Percentiles rank a stretch among this genome's conserved stretches.
These are phyloP conservation scores for Cladophialophora bantiana DNA, from an alignment of 2,329 filamentous ascomycete genomes.

Conservation along the genomic window DNA sequence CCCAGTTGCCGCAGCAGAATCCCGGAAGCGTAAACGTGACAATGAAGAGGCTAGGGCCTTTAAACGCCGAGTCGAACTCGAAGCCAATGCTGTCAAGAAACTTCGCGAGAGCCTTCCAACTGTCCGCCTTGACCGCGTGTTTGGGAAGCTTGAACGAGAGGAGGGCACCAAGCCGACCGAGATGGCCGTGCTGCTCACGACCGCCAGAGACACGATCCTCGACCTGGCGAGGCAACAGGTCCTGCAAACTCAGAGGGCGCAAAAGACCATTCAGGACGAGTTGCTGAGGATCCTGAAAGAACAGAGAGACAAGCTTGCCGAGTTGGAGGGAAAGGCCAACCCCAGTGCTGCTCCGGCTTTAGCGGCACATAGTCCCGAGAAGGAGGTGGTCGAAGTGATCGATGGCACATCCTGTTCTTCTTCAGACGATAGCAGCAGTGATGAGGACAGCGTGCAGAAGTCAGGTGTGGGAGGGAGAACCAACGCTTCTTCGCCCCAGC, in stretches of 20 bases:
- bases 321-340: slow-evolving; percentile 9
- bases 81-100: slow-evolving; percentile 28
- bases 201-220: slow-evolving; percentile 31
- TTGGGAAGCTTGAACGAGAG: slow-evolving; percentile 18
- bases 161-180: slow-evolving; percentile 25
- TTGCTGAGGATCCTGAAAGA: slow-evolving; percentile 30
- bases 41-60: slow-evolving; percentile 9
- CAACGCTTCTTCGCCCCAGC: background rate
- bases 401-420: background rate
- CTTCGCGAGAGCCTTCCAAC: slow-evolving; percentile 31
- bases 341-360: background rate
- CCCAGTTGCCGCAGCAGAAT: background rate
- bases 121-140: slow-evolving; percentile 22
- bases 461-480: background rate
- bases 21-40: slow-evolving; percentile 28
- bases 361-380: background rate
- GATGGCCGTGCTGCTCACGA: slow-evolving; percentile 26
- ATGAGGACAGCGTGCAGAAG: slow-evolving; percentile 1
- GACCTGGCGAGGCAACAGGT: slow-evolving; percentile 33
- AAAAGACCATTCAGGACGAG: slow-evolving; percentile 23
- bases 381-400: background rate
- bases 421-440: background rate
- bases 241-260: slow-evolving; percentile 20
- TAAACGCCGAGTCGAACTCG: slow-evolving; percentile 23
- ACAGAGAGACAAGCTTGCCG: slow-evolving; percentile 23